These are phyloP conservation scores for Cyberlindnera japonica DNA, from an alignment of 805 yeast genomes.

Conservation along the genomic window DNA sequence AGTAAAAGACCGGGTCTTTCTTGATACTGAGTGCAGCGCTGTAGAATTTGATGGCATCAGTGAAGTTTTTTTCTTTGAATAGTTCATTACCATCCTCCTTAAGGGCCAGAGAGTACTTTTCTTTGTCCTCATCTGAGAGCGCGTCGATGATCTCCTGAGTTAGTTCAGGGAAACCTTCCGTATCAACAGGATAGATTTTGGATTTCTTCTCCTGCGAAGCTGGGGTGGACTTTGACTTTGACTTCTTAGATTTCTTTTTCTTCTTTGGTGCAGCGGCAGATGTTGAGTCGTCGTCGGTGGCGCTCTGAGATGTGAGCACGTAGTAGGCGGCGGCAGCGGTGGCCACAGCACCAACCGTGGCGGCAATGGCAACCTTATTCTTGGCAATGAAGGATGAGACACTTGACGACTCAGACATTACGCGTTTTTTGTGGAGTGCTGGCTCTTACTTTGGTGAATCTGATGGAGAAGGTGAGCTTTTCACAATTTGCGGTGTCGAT, in stretches of 20 bases:
- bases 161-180: constrained; percentile 56
- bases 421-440: background rate
- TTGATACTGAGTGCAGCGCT: constrained; percentile 71
- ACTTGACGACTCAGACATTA: constrained; percentile 26
- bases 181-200: constrained; percentile 52
- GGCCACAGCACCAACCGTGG: constrained; percentile 60
- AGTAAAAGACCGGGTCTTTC: constrained; percentile 83
- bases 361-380: constrained; percentile 58
- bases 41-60: constrained; percentile 77
- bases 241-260: constrained; percentile 44
- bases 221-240: constrained; percentile 19
- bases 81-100: constrained; percentile 86
- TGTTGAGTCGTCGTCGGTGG: constrained; percentile 11
- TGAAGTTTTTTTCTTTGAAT: constrained; percentile 66
- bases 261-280: constrained; percentile 15
- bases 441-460: background rate
- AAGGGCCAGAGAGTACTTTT: constrained; percentile 64
- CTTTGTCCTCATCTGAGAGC: constrained; percentile 51
- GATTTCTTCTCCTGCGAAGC: too few species aligned
- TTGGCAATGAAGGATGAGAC: constrained; percentile 31
- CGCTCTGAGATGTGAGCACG: constrained; percentile 37
- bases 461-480: too few species aligned
- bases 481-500: constrained; percentile 2
- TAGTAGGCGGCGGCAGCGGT: constrained; percentile 62
- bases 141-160: constrained; percentile 41